These are phyloP conservation scores for Guillardia theta DNA, from an alignment of 78 protist genomes.

Conservation along the genomic window DNA sequence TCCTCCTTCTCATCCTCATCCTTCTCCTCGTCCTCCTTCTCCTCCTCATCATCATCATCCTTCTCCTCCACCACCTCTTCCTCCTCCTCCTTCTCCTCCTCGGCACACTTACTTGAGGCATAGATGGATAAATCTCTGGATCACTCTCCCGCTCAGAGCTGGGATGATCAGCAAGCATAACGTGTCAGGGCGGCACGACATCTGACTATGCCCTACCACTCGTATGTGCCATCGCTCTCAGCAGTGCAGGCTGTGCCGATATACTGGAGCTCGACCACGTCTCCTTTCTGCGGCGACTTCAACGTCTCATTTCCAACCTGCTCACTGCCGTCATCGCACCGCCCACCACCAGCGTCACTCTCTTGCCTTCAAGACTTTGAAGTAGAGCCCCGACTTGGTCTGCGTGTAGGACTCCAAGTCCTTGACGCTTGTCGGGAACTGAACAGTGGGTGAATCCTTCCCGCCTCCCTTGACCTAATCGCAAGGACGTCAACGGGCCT, in stretches of 20 bases:
- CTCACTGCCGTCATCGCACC: too few species aligned
- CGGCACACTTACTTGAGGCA: too few species aligned
- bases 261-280: neutral
- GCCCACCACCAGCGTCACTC: neutral
- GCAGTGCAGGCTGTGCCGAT: neutral
- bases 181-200: too few species aligned
- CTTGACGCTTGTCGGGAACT: neutral
- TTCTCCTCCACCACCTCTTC: too few species aligned
- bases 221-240: neutral
- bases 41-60: too few species aligned
- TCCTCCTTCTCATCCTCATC: too few species aligned
- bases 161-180: too few species aligned
- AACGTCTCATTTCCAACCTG: neutral
- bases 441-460: neutral
- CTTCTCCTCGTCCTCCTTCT: too few species aligned
- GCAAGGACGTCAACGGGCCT: too few species aligned
- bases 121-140: neutral
- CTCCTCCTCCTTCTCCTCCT: too few species aligned
- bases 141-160: neutral
- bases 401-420: neutral
- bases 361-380: neutral
- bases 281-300: neutral
- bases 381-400: neutral
- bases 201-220: too few species aligned
- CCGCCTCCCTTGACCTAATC: too few species aligned